Base-by-base conservation (phyloP, 805 yeast genomes). In the Teunomyces atbi region DNA sequence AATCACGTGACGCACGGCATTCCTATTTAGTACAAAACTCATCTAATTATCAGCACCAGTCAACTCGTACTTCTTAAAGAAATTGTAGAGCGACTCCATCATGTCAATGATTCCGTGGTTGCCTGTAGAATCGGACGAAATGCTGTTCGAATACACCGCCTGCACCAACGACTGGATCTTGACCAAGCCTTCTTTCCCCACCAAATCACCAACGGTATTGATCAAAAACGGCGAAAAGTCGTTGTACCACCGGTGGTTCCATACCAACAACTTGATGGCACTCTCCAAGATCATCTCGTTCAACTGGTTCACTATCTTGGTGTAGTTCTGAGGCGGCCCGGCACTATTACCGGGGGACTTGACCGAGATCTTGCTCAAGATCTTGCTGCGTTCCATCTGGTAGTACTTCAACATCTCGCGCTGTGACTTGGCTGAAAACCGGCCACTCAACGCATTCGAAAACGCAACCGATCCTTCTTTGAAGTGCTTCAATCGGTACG, bases 201-300 rank as follows among this genome's bases (percentile, higher is more conserved):
- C 82, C 45, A 89, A 71, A 45, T 75, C 78, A 16, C 79, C 69
- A 48, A 90, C 66, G 0, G 82, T 69, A n/a, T 68, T 61, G n/a
- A 83, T 60, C 41, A 89, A 70, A 41, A 72, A 71, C 16, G 95
- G 87, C 6, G 95, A 83, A 60, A 90, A 92, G 54, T 92, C 97
- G 52, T 84, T 79, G 68, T 92, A 95, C 99, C 99, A 94, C 60
- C 99, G 81, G 65, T 91, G 97, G 61, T 89, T 86, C 97, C 98
- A 95, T n/a, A 94, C 96, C n/a, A 85, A 70, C 44, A 94, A 70
- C 57, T 86, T 86, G 29, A 91, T 88, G 46, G 83, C 67, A 18
- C 84, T 69, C 47, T 85, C 89, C 48, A 91, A 71, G 10, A 89
- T 80, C 51, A 76, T 73, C 42, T 74, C 78, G 58, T 83, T 81